Base-by-base conservation (phyloP, 2,329 filamentous ascomycete genomes). In the Trichoderma lentiforme region DNA sequence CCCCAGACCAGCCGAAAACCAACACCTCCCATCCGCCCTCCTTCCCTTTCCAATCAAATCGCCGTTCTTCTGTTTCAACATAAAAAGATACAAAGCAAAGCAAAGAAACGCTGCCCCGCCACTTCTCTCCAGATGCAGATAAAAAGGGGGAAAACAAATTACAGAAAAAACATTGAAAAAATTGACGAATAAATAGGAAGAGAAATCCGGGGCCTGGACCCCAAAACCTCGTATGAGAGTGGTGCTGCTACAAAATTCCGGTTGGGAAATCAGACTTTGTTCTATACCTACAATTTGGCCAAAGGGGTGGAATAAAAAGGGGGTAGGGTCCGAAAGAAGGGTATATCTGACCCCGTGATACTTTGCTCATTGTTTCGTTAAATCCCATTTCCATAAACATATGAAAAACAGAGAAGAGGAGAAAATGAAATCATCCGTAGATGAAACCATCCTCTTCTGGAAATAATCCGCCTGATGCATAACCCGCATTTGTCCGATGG, bases 301-400 rank as follows among this genome's bases (percentile, higher is more conserved):
- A 39, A 63, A 63, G 24, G 32, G 30, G 12, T 18, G 24, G 4
- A 36, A 39, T 21, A 26, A 30, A 21, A 43, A 3, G 32, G 47
- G 24, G 18, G 9, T 6, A 21, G 12, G 56, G 43, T 56, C 30
- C 21, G 68, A 70, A 36, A 57, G 30, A 64, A 64, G 58, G 58
- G 58, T 62, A 63, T 61, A 69, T 69, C 57, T 69, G 56, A 61
- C 24, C 66, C 39, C 66, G 32, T 69, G 66, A 36, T 34, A 32
- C 28, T 69, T 51, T 69, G 66, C 57, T 51, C 28, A 36, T 51
- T 69, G 66, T 61, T 69, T 61, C 57, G n/a, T 61, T 61, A 30
- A 69, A 69, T 51, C 56, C 39, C 30, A 28, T 36, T 34, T 69
- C 66, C 66, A 61, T 61, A n/a, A 47, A 32, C 18, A 24, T 68